Base-by-base conservation (phyloP, 2,329 filamentous ascomycete species). In the Dryadomyces sulphureus region DNA sequence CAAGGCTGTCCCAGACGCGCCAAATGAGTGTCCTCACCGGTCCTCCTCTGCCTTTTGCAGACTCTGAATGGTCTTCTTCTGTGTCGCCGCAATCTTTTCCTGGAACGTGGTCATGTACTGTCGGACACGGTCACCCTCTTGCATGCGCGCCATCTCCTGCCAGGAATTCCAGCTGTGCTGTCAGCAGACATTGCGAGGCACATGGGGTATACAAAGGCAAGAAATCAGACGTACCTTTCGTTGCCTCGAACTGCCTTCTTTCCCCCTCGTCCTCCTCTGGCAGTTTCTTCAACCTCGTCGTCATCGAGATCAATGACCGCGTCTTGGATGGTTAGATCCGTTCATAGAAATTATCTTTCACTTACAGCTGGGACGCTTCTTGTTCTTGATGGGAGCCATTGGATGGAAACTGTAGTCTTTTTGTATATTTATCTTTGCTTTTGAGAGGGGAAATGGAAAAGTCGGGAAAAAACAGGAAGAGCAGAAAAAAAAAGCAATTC, bases 41-140 rank as follows among this genome's bases (percentile, higher is more conserved):
- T 34, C 19, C 16, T 46, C 41, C 14, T 49, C 42, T 8, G 35
- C 17, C 19, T 35, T 41, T 7, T 17, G 42, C 24, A 53, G 38
- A 4, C 21, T n/a, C 25, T 44, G 35, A 35, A 48, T 12, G 7
- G 48, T 48, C 20, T 47, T 36, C 14, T 45, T 41, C 7, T 43
- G 47, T 11, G 36, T n/a, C 5, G 32, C 38, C 4, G 38, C 34
- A 17, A 49, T 38, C 25, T 52, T 41, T 19, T 17, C 24, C 19
- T 50, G 42, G 16, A 51, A 52, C 7, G 45, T 43, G 17, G 19
- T 20, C 42, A 45, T 30, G 38, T 51, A 53, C 45, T 53, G 47
- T 41, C 35, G 38, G 32, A 47, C 52, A 4, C 52, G 52, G 17
- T 49, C 49, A 9, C 42, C 46, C 27, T 53, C 50, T 24, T 51